These are phyloP conservation scores for Trichoderma harzianum DNA, from an alignment of 2,329 filamentous ascomycete species.

Conservation along the genomic window DNA sequence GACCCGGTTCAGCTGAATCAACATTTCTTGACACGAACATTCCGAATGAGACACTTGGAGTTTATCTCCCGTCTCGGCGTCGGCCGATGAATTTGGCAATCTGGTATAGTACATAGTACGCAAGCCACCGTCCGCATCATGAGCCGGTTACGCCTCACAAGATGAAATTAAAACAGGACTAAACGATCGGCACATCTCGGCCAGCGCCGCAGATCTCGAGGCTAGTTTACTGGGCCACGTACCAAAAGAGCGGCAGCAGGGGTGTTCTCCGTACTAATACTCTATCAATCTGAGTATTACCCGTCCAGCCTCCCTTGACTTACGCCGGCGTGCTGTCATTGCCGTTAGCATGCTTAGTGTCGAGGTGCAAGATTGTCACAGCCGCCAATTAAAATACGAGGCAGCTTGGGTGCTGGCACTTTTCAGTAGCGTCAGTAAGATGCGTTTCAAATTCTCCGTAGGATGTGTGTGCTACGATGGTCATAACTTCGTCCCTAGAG, in stretches of 20 bases:
- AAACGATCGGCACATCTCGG: constrained; percentile 2
- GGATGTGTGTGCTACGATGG: neutral
- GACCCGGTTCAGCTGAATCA: neutral
- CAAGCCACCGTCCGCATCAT: neutral
- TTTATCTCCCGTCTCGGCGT: neutral
- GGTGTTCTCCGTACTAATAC: neutral
- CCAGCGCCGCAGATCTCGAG: neutral
- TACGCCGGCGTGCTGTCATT: neutral
- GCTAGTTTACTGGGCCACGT: neutral
- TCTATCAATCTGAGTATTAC: neutral
- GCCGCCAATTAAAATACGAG: neutral
- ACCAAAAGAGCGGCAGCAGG: neutral
- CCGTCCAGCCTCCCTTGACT: neutral
- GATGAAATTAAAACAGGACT: neutral
- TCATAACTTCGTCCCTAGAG: neutral
- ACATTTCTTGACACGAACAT: neutral
- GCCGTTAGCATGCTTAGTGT: neutral
- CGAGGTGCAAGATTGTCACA: neutral
- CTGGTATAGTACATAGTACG: neutral
- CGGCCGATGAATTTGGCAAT: neutral
- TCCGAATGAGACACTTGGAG: too few species aligned
- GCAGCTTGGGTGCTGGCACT: neutral
- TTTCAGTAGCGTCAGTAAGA: neutral
- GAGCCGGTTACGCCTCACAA: too few species aligned
- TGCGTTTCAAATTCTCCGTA: neutral